phyloP scores from a whole-genome alignment of 257 asterid species.

The Solanum verrucosum region DNA sequence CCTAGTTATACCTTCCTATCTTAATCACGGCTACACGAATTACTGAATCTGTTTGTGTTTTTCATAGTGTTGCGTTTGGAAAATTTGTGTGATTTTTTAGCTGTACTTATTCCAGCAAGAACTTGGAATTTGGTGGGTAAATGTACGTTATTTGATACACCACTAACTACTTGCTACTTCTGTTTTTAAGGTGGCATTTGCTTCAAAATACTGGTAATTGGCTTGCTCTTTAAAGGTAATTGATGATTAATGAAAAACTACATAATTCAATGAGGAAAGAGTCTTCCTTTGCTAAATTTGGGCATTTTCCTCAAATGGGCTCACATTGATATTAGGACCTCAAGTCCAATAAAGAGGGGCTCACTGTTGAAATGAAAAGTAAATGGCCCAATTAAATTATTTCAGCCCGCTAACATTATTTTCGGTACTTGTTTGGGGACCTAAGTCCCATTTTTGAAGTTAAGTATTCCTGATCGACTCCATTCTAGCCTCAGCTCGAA shows the following conservation, averaged over 20 bases:
- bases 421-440: background rate
- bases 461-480: background rate
- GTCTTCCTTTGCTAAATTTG: background rate
- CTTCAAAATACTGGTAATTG: too few species aligned
- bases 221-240: background rate
- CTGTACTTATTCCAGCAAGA: background rate
- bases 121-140: background rate
- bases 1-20: background rate
- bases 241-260: background rate
- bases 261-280: background rate
- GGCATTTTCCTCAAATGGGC: background rate
- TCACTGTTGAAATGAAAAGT: background rate
- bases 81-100: background rate
- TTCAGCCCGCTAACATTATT: background rate
- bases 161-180: background rate
- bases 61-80: background rate
- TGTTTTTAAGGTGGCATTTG: background rate
- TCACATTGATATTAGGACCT: background rate
- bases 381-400: background rate
- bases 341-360: background rate
- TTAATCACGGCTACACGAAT: background rate
- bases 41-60: background rate
- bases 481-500: background rate
- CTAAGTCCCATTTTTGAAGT: background rate
- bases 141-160: background rate